Conservation (phyloP, 805 yeast genomes). For the Metschnikowia similis region DNA sequence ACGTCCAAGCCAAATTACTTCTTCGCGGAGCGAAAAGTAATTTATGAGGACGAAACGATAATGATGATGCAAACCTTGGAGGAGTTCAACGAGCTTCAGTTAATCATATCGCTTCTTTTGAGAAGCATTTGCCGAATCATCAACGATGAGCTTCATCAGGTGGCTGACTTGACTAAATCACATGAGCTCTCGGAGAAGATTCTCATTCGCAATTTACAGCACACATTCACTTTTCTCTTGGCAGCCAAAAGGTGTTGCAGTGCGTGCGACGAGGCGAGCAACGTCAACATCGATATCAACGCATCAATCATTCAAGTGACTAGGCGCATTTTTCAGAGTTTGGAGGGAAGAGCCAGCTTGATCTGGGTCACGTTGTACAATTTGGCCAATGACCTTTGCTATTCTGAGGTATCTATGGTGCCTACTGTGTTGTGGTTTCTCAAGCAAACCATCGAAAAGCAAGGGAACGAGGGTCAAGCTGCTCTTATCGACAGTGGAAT, state of each 20-base stretch:
- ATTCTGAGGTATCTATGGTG: slow-evolving; percentile 22
- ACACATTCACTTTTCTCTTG: slow-evolving; percentile 7
- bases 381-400: slow-evolving; percentile 28
- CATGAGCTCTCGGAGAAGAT: slow-evolving; percentile 8
- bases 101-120: slow-evolving; percentile 7
- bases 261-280: slow-evolving; percentile 1
- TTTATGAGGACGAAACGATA: slow-evolving; percentile 2
- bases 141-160: slow-evolving; percentile 5
- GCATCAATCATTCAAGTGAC: neutral
- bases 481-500: slow-evolving; percentile 24
- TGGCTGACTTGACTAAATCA: neutral
- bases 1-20: slow-evolving; percentile 25
- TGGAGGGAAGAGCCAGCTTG: slow-evolving; percentile 7
- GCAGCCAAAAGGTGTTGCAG: slow-evolving; percentile 9
- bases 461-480: slow-evolving; percentile 9
- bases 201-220: slow-evolving; percentile 8
- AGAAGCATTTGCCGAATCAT: slow-evolving; percentile 1
- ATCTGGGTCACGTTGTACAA: slow-evolving; percentile 29
- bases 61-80: slow-evolving; percentile 8
- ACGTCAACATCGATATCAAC: neutral
- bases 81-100: slow-evolving; percentile 11
- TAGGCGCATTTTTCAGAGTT: neutral
- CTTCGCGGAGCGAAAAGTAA: slow-evolving; percentile 9
- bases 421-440: slow-evolving; percentile 19
- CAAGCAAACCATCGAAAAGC: slow-evolving; percentile 13